Conservation (phyloP, 257 asterid genomes). For the Haberlea rhodopensis region DNA sequence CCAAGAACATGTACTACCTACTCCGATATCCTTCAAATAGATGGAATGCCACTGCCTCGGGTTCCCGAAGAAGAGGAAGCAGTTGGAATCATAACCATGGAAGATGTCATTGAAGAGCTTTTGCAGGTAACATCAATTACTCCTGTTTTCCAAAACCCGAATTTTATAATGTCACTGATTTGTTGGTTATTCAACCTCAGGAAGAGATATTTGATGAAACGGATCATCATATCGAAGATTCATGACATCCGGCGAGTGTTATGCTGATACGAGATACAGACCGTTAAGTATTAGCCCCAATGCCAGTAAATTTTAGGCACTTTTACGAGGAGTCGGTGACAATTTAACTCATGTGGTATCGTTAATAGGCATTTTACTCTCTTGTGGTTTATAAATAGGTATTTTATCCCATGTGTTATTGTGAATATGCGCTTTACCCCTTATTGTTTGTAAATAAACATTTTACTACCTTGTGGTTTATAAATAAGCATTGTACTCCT, state of each 20-base stretch:
- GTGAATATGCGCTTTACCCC: too few relatives aligned
- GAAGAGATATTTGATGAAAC: constrained; percentile 94
- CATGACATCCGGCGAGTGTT: constrained; percentile 33
- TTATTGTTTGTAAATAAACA: too few relatives aligned
- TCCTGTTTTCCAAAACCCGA: neutral
- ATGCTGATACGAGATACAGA: neutral
- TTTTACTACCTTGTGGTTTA: too few relatives aligned
- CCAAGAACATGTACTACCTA: constrained; percentile 89
- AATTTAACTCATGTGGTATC: too few relatives aligned
- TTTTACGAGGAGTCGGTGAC: too few relatives aligned
- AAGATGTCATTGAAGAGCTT: constrained; percentile 96
- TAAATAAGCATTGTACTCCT: too few relatives aligned
- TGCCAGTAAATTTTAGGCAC: neutral
- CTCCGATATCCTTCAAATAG: constrained; percentile 72
- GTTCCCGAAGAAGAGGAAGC: constrained; percentile 88
- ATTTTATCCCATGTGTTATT: too few relatives aligned
- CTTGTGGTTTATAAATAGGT: too few relatives aligned
- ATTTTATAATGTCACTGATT: neutral
- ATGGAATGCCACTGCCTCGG: constrained; percentile 71
- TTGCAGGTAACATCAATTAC: constrained; percentile 54
- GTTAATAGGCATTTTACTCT: too few relatives aligned
- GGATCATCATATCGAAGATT: constrained; percentile 72
- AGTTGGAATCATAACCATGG: constrained; percentile 92
- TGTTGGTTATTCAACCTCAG: constrained; percentile 37
- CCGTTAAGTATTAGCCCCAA: neutral